Conservation (phyloP, 805 yeast genomes). For the Sugiyamaella marilandica region DNA sequence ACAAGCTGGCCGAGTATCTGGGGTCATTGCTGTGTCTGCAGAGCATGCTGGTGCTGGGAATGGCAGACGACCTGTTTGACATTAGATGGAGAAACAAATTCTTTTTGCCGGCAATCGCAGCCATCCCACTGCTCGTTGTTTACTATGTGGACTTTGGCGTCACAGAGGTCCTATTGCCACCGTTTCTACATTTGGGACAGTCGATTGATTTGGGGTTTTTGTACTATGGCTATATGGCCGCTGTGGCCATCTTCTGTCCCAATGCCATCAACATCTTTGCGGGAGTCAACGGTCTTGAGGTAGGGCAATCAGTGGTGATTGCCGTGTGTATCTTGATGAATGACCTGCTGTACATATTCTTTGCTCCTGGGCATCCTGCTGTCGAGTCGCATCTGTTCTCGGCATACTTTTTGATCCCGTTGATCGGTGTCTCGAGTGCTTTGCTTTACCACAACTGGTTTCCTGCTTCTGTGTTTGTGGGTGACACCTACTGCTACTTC, state of each 20-base stretch:
- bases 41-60: conserved; percentile 77
- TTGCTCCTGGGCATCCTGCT: conserved; percentile 48
- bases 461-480: conserved; percentile 92
- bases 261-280: conserved; percentile 94
- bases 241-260: conserved; percentile 90
- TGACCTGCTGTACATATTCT: conserved; percentile 61
- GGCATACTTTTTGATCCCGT: conserved; percentile 73
- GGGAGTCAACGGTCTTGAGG: conserved; percentile 94
- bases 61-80: conserved; percentile 93
- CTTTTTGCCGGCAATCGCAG: conserved; percentile 89
- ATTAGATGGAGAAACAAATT: conserved; percentile 97
- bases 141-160: conserved; percentile 93
- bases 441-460: conserved; percentile 77
- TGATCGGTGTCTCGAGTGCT: conserved; percentile 77
- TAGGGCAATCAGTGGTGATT: conserved; percentile 84
- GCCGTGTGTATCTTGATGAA: conserved; percentile 67
- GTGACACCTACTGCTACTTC: conserved; percentile 96
- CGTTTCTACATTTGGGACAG: conserved; percentile 41
- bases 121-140: conserved; percentile 84
- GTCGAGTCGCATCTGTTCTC: conserved; percentile 80
- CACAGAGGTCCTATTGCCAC: conserved; percentile 81
- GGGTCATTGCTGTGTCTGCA: conserved; percentile 81
- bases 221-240: conserved; percentile 86
- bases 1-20: conserved; percentile 76
- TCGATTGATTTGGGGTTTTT: conserved; percentile 70